Evolutionary conservation across 805 yeast species (phyloP).

Genomic region (Metschnikowia cerradonensis): DNA sequence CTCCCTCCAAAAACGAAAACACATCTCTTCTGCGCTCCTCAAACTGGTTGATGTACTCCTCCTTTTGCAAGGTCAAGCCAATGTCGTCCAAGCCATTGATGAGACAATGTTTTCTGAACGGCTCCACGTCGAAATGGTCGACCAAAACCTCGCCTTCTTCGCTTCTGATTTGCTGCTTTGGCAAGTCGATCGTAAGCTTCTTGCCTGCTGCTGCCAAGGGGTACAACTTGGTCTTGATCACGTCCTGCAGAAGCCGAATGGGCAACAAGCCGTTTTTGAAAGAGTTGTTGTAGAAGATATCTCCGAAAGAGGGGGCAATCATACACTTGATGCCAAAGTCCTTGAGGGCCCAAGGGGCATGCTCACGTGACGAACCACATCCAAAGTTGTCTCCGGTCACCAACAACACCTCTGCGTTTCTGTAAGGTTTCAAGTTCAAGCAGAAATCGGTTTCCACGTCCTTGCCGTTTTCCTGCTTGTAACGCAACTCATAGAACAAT

Average conservation of each 20-base stretch:
- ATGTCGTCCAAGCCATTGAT: conserved; percentile 95
- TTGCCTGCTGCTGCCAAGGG: conserved; percentile 78
- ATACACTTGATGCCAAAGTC: conserved; percentile 95
- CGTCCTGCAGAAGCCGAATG: conserved; percentile 79
- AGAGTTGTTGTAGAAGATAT: conserved; percentile 95
- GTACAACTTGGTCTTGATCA: conserved; percentile 64
- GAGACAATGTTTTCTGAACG: conserved; percentile 90
- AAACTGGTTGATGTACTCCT: conserved; percentile 64
- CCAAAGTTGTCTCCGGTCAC: conserved; percentile 98
- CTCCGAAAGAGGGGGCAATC: conserved; percentile 98
- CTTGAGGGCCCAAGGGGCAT: conserved; percentile 98
- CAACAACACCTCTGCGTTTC: conserved; percentile 73
- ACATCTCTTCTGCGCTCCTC: conserved; percentile 73
- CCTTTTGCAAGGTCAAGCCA: conserved; percentile 91
- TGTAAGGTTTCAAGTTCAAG: conserved; percentile 80
- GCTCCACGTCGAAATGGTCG: conserved; percentile 81
- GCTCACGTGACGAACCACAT: conserved; percentile 98
- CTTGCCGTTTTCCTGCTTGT: conserved; percentile 61
- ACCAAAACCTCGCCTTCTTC: conserved; percentile 60
- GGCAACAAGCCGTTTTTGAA: conserved; percentile 94
- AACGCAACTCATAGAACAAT: conserved; percentile 87
- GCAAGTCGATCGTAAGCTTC: conserved; percentile 75
- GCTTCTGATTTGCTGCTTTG: conserved; percentile 78
- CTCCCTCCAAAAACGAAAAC: conserved; percentile 92
- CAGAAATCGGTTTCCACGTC: conserved; percentile 85